phyloP scores from a whole-genome alignment of 805 yeast genomes.

The Nematodospora valgi region DNA sequence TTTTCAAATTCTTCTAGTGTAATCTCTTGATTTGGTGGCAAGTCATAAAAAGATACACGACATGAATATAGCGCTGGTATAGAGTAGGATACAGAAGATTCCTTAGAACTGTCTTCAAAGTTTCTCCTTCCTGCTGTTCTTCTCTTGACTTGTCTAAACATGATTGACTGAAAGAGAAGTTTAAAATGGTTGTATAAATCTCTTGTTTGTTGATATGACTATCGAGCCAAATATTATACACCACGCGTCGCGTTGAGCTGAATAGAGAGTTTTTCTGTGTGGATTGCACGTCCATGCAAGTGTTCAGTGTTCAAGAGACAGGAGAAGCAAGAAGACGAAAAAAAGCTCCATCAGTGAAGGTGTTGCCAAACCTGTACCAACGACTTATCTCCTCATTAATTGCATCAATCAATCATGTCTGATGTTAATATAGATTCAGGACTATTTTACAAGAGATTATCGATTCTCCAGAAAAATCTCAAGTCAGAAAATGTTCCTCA shows the following conservation, averaged over 20 bases:
- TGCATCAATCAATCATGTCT: slow-evolving; percentile 37
- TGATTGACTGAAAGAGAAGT: too few species aligned
- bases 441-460: slow-evolving; percentile 51
- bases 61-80: slow-evolving; percentile 41
- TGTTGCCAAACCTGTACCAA: too few species aligned
- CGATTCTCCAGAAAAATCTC: slow-evolving; percentile 35
- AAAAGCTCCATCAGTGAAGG: too few species aligned
- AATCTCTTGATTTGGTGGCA: slow-evolving; percentile 81
- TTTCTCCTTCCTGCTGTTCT: slow-evolving; percentile 72
- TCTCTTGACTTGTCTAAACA: slow-evolving; percentile 75
- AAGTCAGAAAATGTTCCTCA: slow-evolving; percentile 20
- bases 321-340: too few species aligned
- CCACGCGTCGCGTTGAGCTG: too few species aligned
- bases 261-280: too few species aligned
- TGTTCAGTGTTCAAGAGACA: too few species aligned
- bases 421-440: slow-evolving; percentile 55
- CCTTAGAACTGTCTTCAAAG: slow-evolving; percentile 40
- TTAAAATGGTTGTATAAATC: too few species aligned
- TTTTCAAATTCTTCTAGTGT: slow-evolving; percentile 89
- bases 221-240: too few species aligned
- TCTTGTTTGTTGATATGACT: too few species aligned
- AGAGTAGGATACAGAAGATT: slow-evolving; percentile 26
- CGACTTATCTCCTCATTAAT: too few species aligned
- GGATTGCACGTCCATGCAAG: too few species aligned
- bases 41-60: slow-evolving; percentile 67